A percentile compares a stretch with the other conserved stretches of the same genome.
Conservation (phyloP, 495 filamentous ascomycete genomes). For the Staphylotrichum tortipilum region DNA sequence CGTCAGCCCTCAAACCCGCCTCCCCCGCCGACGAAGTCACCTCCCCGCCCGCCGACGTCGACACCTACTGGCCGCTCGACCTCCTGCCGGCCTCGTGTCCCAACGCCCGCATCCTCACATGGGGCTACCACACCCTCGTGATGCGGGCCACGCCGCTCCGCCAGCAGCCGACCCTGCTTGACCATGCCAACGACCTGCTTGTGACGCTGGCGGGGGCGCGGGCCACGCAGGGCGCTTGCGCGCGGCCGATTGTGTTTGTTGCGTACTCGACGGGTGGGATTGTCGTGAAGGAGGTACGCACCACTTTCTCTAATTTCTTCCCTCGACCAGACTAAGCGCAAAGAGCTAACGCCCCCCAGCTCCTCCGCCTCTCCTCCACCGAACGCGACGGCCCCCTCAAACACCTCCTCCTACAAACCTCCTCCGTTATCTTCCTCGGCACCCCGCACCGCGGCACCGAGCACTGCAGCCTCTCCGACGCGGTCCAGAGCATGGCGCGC, state of each 20-base stretch:
- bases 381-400: constrained; percentile 22
- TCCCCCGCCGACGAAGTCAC: too few species aligned
- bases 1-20: constrained; percentile 11
- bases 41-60: not conserved
- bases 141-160: constrained; percentile 19
- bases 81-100: constrained; percentile 29
- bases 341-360: constrained; percentile 12
- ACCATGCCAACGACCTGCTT: constrained; percentile 26
- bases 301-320: too few species aligned
- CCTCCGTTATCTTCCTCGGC: constrained; percentile 27
- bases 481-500: constrained; percentile 28
- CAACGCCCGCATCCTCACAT: constrained; percentile 25
- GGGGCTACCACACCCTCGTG: constrained; percentile 29
- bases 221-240: not conserved
- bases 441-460: constrained; percentile 28
- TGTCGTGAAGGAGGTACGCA: constrained; percentile 29
- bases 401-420: constrained; percentile 23
- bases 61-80: constrained; percentile 30
- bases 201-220: constrained; percentile 19
- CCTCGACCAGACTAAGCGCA: too few species aligned
- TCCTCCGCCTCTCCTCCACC: constrained; percentile 24
- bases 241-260: constrained; percentile 26
- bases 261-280: constrained; percentile 33
- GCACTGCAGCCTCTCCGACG: constrained; percentile 19
- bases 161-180: constrained; percentile 25